Base-by-base conservation (phyloP, 148 eudicot genomes). In the Spergularia marina region DNA sequence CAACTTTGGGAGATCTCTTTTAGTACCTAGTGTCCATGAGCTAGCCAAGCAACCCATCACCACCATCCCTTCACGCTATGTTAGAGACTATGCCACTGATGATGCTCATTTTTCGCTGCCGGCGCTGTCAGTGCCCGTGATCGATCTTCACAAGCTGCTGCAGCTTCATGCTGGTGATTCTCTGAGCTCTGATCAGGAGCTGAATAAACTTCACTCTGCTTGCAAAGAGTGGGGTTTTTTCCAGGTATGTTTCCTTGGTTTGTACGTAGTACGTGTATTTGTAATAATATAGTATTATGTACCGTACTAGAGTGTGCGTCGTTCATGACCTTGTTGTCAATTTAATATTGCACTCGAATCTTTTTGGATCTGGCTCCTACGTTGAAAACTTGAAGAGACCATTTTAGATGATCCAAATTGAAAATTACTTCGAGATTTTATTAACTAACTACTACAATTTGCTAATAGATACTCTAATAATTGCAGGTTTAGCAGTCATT, bases 11-110 rank as follows among this genome's bases (percentile, higher is more conserved):
- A 87, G 66, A 62, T 87, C 89, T 4, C 56, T 89, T 0, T 23
- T 84, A 54, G 91, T 89, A n/a, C 91, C 91, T 0, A 84, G 88
- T 30, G 94, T 88, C 21, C 85, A 82, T 70, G 85, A 88, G 68
- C 85, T 90, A 1, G 83, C 84, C 70, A 85, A 85, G 40, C 55
- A 83, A 36, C 74, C 81, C 69, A 64, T 80, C 21, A 9, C 63
- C 59, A 65, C 17, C 25, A 53, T 90, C 82, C 91, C 91, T 57
- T 57, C 76, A 14, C 68, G 87, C 49, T 90, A 90, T 20, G 80
- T 85, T 20, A 83, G 76, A 55, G 67, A 65, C 61, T 57, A 1
- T 18, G 58, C 10, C 34, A 49, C 53, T 7, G 52, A 11, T 41
- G 18, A 49, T 68, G 12, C 52, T 40, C 69, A 65, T 10, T 40